Conservation (phyloP, 2,329 filamentous ascomycete species). For the Celoporthe dispersa region DNA sequence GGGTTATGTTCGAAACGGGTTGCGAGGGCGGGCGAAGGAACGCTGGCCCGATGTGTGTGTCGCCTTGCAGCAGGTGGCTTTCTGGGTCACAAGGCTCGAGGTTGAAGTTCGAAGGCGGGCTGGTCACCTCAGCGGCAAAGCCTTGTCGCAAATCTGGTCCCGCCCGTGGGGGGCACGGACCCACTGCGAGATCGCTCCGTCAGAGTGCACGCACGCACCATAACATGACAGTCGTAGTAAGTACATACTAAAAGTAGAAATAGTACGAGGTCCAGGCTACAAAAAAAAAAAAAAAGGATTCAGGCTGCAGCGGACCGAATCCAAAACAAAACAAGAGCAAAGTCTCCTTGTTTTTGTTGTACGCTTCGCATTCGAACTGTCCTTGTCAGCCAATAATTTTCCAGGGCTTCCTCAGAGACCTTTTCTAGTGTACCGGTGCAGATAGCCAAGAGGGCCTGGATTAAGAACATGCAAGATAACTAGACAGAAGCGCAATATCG, state of each 20-base stretch:
- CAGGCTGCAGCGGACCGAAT: background rate
- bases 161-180: slow-evolving; percentile 6
- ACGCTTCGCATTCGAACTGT: background rate
- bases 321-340: background rate
- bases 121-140: slow-evolving; percentile 29
- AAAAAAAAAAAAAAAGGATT: background rate
- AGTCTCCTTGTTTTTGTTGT: background rate
- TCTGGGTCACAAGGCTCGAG: slow-evolving; percentile 18
- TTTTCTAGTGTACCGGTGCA: background rate
- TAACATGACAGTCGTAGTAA: background rate
- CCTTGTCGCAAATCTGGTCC: slow-evolving; percentile 21
- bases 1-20: background rate
- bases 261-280: background rate
- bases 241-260: background rate
- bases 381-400: background rate
- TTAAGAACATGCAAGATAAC: background rate
- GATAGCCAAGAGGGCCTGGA: background rate
- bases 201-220: background rate
- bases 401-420: background rate
- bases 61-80: slow-evolving; percentile 15
- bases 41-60: slow-evolving; percentile 16
- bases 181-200: slow-evolving; percentile 4
- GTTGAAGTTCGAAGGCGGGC: slow-evolving; percentile 24
- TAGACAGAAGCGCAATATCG: background rate
- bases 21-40: slow-evolving; percentile 20